Conservation (phyloP, 192 early-diverging fungal genomes). For the Linnemannia hyalina region DNA sequence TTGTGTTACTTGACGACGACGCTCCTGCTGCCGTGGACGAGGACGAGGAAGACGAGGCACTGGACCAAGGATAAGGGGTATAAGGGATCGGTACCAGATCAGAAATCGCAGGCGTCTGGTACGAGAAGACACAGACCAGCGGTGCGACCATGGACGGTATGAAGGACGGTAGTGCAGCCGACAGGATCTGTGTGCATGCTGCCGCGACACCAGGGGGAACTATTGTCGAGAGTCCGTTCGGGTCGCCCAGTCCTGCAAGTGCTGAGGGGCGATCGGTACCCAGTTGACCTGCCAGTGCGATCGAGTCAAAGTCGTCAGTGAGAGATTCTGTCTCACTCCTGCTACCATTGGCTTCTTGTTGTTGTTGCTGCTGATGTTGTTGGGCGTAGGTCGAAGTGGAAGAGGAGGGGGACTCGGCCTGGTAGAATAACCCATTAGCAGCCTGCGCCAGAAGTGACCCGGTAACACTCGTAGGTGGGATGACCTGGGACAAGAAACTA, state of each 20-base stretch:
- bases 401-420: not conserved
- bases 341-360: not conserved
- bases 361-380: not conserved
- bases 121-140: constrained; percentile 38
- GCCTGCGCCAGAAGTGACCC: constrained; percentile 1
- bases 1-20: not conserved
- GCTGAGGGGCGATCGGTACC: not conserved
- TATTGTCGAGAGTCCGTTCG: constrained; percentile 18
- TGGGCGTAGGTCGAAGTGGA: not conserved
- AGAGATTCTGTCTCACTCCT: not conserved
- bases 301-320: constrained; percentile 9
- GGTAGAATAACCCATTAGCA: not conserved
- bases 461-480: constrained; percentile 11
- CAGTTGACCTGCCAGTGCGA: not conserved
- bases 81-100: not conserved
- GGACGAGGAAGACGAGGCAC: constrained; percentile 5
- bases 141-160: constrained; percentile 45
- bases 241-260: constrained; percentile 11
- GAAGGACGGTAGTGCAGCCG: constrained; percentile 36
- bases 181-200: constrained; percentile 25
- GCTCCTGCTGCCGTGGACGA: not conserved
- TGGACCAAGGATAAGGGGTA: not conserved
- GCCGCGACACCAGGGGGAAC: constrained; percentile 4
- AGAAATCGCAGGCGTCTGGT: constrained; percentile 19
- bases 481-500: constrained; percentile 35